Evolutionary conservation across 169 alveolate genomes (phyloP).

Genomic region (Plasmodium relictum): DNA sequence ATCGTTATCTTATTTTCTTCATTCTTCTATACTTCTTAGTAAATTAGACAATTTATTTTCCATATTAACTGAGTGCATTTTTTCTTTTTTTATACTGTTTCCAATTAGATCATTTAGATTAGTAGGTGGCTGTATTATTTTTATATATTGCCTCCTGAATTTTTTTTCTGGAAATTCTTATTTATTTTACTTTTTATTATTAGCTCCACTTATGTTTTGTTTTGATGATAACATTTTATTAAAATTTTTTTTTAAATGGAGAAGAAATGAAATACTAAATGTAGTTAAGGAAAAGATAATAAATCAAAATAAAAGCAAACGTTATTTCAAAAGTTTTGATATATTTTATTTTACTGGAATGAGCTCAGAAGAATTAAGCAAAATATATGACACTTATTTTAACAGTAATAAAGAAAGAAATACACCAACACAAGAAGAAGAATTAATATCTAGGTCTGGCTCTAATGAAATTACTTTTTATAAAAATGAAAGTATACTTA

Average conservation of each 20-base stretch:
- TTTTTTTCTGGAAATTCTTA: conserved; percentile 45
- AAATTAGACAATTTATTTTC: conserved; percentile 65
- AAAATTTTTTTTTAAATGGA: conserved; percentile 15
- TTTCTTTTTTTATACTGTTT: conserved; percentile 52
- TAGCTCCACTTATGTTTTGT: conserved; percentile 72
- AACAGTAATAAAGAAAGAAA: not conserved
- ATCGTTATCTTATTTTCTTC: conserved; percentile 13
- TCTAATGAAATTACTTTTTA: conserved; percentile 13
- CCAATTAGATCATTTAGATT: conserved; percentile 56
- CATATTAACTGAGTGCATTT: conserved; percentile 44
- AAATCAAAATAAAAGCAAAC: conserved; percentile 9
- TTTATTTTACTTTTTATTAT: conserved; percentile 36
- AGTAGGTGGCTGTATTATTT: conserved; percentile 32
- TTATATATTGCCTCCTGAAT: conserved; percentile 45
- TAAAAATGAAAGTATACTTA: not conserved
- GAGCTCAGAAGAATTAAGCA: conserved; percentile 20
- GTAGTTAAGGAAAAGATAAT: conserved; percentile 26
- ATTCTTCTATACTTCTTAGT: not conserved
- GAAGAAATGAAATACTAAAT: conserved; percentile 42
- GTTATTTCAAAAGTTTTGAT: conserved; percentile 39
- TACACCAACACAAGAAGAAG: not conserved
- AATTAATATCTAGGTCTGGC: not conserved
- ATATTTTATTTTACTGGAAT: conserved; percentile 39
- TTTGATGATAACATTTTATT: conserved; percentile 59
- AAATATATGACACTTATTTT: conserved; percentile 32